Evolutionary conservation across 495 filamentous ascomycete genomes (phyloP), one percentile per base, ranked within the genome.

Genomic region (Trichoderma gamsii): DNA sequence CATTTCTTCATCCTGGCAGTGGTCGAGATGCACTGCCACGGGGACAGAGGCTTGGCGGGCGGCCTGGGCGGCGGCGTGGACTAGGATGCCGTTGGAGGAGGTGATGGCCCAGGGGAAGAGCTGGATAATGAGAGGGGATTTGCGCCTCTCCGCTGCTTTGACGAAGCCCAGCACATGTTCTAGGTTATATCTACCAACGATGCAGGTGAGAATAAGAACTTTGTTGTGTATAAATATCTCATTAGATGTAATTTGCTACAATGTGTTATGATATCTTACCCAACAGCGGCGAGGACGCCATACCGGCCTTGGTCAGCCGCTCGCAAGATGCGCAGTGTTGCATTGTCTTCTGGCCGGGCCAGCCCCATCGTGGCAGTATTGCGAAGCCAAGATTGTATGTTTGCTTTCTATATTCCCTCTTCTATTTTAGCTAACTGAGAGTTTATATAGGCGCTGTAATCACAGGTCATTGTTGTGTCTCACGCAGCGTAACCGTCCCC

Each of bases 51-150:
- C 91, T 63, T 78, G 82, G 72, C 83, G 82, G 86, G 85, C 72
- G 84, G 79, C 72, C 59, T 75, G 76, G 46, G 78, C 79, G 2
- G 76, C 76, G n/a, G 76, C 77, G 61, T 73, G 73, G 59, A 78
- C 76, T 32, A 84, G 77, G 68, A 77, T 74, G 12, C 86, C 83
- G 72, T 81, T 81, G 43, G 87, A 88, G 79, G 92, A 92, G 68
- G 79, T 86, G 78, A 76, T 90, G 76, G 91, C 90, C 92, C 92
- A 96, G 66, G 92, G 92, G 80, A 96, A 94, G 76, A 96, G 88
- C 41, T 91, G 87, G 73, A 96, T 86, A 86, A 92, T 91, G 68
- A 89, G 87, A 0, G 92, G 89, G 0, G 90, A 91, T 66, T 80
- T 79, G 65, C 90, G 89, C 38, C 84, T 81, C 78, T 92, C 89